phyloP scores from a whole-genome alignment of 1,284 basidiomycete species.

The Trametes versicolor region DNA sequence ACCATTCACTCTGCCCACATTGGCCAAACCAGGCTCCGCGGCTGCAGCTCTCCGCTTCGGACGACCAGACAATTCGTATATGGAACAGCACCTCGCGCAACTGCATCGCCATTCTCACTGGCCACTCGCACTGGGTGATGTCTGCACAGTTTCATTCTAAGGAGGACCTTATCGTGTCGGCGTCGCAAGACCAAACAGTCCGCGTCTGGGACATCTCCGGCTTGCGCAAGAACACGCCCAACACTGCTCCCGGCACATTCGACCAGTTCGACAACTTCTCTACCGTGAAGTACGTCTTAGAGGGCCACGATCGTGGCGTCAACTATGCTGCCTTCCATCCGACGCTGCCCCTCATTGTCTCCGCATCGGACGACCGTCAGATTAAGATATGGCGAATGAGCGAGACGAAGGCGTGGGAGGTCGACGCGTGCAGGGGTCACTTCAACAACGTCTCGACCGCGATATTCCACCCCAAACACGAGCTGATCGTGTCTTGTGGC shows the following conservation, averaged over 20 bases:
- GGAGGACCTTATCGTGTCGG: conserved; percentile 97
- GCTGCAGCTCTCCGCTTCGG: conserved; percentile 88
- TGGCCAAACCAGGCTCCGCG: conserved; percentile 7
- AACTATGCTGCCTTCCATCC: conserved; percentile 97
- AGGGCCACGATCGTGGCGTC: conserved; percentile 98
- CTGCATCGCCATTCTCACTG: conserved; percentile 97
- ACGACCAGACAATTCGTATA: conserved; percentile 99
- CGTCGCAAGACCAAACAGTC: conserved; percentile 99
- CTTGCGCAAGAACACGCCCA: conserved; percentile 87
- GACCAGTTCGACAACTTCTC: conserved; percentile 88
- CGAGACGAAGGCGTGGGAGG: conserved; percentile 99
- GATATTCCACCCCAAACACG: conserved; percentile 98
- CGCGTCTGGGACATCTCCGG: conserved; percentile 99
- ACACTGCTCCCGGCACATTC: conserved; percentile 72
- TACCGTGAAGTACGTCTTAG: conserved; percentile 98
- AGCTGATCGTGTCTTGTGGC: conserved; percentile 84
- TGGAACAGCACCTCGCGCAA: conserved; percentile 99
- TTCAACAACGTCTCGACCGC: conserved; percentile 99
- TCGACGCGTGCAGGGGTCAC: conserved; percentile 98
- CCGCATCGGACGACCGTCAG: conserved; percentile 96
- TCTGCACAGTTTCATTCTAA: conserved; percentile 99
- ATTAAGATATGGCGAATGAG: conserved; percentile 99
- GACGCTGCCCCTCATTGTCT: conserved; percentile 95
- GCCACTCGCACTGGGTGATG: conserved; percentile 99
- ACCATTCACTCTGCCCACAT: not conserved